Base-by-base conservation (phyloP, 2,329 filamentous ascomycete species). In the Cladosporium phlei region DNA sequence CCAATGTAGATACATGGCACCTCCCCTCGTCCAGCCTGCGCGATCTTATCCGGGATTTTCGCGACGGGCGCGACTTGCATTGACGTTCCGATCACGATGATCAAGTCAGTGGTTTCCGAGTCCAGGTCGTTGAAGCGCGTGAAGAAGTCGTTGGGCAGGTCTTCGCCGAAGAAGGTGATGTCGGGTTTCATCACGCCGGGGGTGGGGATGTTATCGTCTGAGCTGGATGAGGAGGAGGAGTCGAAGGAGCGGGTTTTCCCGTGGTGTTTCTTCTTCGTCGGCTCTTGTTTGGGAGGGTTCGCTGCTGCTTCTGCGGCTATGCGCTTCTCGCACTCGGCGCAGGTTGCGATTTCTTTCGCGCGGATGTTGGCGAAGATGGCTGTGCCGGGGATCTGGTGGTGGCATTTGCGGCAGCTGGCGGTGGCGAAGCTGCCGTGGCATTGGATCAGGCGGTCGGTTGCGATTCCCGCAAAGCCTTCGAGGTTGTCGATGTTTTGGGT, bases 81-180 rank as follows among this genome's bases (percentile, higher is more conserved):
- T 22, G 86, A 93, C 0, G 93, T 98, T 54, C 93, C 93, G 59
- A 98, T 96, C 55, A 97, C 90, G 55, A 98, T 83, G 55, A 97
- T 86, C 12, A 98, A 77, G 64, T 98, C 93, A 1, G 86, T 87
- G 48, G 79, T 74, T 53, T 88, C 80, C 49, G 82, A 81, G 66
- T 98, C 93, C 57, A 88, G 78, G 50, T 87, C 77, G n/a, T 86
- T 81, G 11, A 97, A 78, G 6, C 90, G 84, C 39, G 80, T 74
- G 48, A 85, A 86, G 67, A 98, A 98, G 55, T 81, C 79, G 57
- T 87, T 82, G 0, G 91, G 90, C 1, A 98, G 82, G 40, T 83
- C 77, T 69, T 98, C 93, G 56, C 91, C 91, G 60, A 97, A 97
- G 72, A 98, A 97, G 37, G 88, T 97, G 62, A 98, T 97, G 69